phyloP scores from a whole-genome alignment of 176 grass and related monocot species.

The Musa itinerans region DNA sequence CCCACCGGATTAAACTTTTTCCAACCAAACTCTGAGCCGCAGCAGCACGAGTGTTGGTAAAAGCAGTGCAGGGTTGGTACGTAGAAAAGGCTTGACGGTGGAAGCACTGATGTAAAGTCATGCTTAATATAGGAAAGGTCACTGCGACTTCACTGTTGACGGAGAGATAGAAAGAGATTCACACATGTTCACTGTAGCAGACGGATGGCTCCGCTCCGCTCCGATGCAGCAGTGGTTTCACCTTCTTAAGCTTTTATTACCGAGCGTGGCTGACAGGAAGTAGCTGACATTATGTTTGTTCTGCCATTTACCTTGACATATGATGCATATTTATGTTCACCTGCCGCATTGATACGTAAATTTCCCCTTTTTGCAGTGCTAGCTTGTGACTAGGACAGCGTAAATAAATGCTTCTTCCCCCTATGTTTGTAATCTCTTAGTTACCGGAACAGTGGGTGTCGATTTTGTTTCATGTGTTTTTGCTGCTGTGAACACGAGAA shows the following conservation, averaged over 20 bases:
- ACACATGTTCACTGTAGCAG: too few species aligned
- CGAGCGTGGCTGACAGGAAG: background rate
- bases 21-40: background rate
- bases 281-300: background rate
- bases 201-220: too few species aligned
- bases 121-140: background rate
- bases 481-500: too few species aligned
- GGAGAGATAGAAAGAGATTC: background rate
- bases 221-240: background rate
- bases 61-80: background rate
- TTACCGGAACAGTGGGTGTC: too few species aligned
- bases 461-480: too few species aligned
- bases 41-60: background rate
- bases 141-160: background rate
- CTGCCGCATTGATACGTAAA: background rate
- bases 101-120: background rate
- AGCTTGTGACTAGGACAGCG: background rate
- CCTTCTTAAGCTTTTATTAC: background rate
- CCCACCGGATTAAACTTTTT: background rate
- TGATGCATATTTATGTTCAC: background rate
- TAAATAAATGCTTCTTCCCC: background rate
- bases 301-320: background rate
- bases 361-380: background rate
- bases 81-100: background rate
- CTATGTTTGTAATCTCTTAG: too few species aligned